Evolutionary conservation across 2,329 filamentous ascomycete species (phyloP), one percentile per base, ranked within the genome.

Genomic region (Chrysoporthe puriensis): DNA sequence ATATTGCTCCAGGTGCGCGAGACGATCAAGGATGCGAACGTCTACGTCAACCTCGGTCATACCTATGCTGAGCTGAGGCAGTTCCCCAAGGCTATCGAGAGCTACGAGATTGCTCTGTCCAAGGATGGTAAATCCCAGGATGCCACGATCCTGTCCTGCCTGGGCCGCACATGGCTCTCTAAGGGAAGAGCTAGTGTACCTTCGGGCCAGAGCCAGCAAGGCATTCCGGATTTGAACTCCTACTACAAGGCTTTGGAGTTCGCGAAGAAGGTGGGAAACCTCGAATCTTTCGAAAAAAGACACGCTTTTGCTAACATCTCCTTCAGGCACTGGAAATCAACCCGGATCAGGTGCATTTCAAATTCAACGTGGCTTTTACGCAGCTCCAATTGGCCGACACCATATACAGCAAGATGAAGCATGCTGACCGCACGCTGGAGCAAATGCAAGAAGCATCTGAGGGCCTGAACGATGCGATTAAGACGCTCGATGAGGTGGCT

Each of bases 341-440:
- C 1, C 92, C 94, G 0, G 91, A 96, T 4, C 93, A 97, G 74
- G 85, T 94, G 42, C 93, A 97, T 79, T 93, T 96, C 78, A 93
- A 96, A 77, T 99, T 99, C 86, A 99, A 99, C 75, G 92, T 99
- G 40, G 96, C 96, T 0, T 99, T 97, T 76, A 93, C 98, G 40
- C 96, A 98, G 76, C 96, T 97, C 70, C 94, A 97, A 77, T 89
- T 98, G 65, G 95, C 95, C 26, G 66, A 65, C 52, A 91, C 91
- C 58, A 88, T 91, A 42, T 26, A 26, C 26, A 90, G 93, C 78
- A 84, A 83, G 46, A 83, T 97, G 64, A 84, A 87, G 5, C 93
- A 97, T 76, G 87, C 87, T 6, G 89, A 94, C 75, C 90, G 94
- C 62, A 92, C 91, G 0, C 84, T 95, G 3, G 85, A 87, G 69